phyloP scores from a whole-genome alignment of 75 land plant genomes.

The Selaginella tamariscina region DNA sequence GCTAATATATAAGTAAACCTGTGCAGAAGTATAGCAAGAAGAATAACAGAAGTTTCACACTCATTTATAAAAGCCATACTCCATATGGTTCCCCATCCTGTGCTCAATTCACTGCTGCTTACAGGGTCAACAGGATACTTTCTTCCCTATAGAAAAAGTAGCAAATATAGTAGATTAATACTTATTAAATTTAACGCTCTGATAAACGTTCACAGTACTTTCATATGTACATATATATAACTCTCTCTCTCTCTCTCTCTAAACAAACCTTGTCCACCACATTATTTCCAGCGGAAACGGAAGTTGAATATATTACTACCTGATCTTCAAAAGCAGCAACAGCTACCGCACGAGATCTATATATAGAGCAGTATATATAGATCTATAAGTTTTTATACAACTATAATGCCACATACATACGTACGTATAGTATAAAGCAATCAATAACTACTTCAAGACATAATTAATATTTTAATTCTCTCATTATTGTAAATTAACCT shows the following conservation, averaged over 20 bases:
- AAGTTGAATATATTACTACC: slow-evolving; percentile 60
- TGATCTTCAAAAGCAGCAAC: slow-evolving; percentile 68
- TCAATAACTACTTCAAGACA: neutral
- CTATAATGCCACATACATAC: neutral
- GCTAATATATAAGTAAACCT: no score
- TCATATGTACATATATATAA: no score
- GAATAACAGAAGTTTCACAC: slow-evolving; percentile 20
- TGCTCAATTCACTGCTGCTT: neutral
- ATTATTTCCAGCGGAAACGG: slow-evolving; percentile 36
- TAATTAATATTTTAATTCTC: no score
- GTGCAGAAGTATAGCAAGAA: slow-evolving; percentile 59
- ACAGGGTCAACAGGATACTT: neutral
- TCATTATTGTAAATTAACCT: slow-evolving; percentile 30
- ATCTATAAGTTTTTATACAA: neutral
- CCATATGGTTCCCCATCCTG: slow-evolving; percentile 73
- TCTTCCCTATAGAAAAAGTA: slow-evolving; percentile 6
- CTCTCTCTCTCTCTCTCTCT: no score
- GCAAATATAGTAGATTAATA: neutral
- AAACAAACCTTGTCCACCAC: slow-evolving; percentile 57
- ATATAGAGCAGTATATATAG: neutral
- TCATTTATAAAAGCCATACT: slow-evolving; percentile 73
- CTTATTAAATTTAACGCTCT: no score
- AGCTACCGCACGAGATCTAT: slow-evolving; percentile 73
- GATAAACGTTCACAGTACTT: no score
- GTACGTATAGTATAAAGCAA: neutral